These are phyloP conservation scores for Citrus glauca DNA, from an alignment of 345 rosid species.

Conservation along the genomic window DNA sequence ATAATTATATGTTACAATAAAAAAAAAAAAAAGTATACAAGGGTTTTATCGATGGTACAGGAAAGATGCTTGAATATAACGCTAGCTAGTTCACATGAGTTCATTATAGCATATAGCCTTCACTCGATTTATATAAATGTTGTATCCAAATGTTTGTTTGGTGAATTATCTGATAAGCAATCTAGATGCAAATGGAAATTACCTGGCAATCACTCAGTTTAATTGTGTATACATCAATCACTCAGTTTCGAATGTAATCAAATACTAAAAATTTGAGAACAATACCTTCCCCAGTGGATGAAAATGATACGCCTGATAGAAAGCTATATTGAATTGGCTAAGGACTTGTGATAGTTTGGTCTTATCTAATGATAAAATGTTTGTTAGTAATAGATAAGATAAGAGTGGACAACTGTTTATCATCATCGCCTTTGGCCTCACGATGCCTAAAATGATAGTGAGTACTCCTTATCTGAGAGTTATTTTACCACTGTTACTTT, in stretches of 20 bases:
- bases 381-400: no score
- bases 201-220: neutral
- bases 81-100: neutral
- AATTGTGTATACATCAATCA: no score
- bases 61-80: constrained; percentile 6
- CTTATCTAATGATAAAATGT: no score
- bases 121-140: neutral
- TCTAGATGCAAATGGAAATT: neutral
- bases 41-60: neutral
- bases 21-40: no score
- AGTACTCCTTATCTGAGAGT: no score
- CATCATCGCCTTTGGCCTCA: no score
- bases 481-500: no score
- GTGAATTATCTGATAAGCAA: neutral
- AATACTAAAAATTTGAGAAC: neutral
- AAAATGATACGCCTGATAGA: neutral
- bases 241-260: neutral
- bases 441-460: no score
- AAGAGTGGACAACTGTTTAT: no score
- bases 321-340: neutral
- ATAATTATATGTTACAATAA: neutral
- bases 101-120: neutral
- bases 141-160: no score
- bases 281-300: neutral
- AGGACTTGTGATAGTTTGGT: no score